Evolutionary conservation across 2,329 filamentous ascomycete species (phyloP), one percentile per base, ranked within the genome.

Genomic region (Parastagonospora nodorum): DNA sequence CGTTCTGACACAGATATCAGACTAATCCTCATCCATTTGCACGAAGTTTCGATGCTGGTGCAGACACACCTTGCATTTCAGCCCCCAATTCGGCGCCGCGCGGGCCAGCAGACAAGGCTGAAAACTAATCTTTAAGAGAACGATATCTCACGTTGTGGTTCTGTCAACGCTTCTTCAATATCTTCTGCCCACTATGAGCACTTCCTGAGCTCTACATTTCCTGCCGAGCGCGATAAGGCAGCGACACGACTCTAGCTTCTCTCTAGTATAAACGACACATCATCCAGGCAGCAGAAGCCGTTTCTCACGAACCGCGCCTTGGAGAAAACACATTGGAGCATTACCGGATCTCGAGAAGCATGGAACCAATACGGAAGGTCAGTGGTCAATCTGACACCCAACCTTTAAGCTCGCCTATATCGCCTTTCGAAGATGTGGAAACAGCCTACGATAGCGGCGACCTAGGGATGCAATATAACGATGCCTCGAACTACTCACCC

Each of bases 401-500:
- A 35, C 38, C 57, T 31, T 35, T 48, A 11, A 36, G 49, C n/a
- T 45, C 49, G 42, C 61, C 58, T 1, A 14, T 11, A 27, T 49
- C 39, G 12, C 46, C 46, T 19, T 49, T 43, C 16, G 46, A 49
- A 30, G 19, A 49, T 43, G 39, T 49, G 8, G 48, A 40, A 27
- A 55, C 57, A 8, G 48, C 57, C 8, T 58, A 60, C 27, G 51
- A 62, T 14, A 48, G 50, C 9, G 58, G 61, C 7, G 61, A 66
- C 30, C 52, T 68, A 4, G 53, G 60, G 5, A 64, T 65, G 51
- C 62, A 66, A n/a, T 53, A 63, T 11, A 50, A 57, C 4, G 58
- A 63, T 27, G 46, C 53, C n/a, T 45, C 51, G 1, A 29, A 38
- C 15, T 53, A 60, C 40, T 60, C 61, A 8, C 56, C 57, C 10